Percentiles rank a stretch among this genome's conserved stretches.
Evolutionary conservation across 441 rosid genomes (phyloP).

Genomic region (Brassica balearica): DNA sequence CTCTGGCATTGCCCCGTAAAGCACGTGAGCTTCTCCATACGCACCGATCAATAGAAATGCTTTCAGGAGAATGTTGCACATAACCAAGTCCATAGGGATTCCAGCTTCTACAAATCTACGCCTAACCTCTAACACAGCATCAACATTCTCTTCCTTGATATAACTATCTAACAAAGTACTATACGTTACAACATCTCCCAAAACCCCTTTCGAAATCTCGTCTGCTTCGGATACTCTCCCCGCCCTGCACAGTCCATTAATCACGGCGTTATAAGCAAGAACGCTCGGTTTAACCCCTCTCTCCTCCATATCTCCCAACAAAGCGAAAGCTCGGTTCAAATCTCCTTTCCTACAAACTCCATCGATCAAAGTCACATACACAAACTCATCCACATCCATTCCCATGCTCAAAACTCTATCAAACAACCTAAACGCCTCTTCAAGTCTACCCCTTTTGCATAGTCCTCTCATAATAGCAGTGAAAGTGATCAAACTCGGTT

Average conservation of each 20-base stretch:
- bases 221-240: conserved; percentile 75
- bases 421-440: conserved; percentile 63
- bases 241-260: conserved; percentile 71
- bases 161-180: conserved; percentile 74
- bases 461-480: conserved; percentile 65
- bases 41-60: conserved; percentile 77
- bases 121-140: conserved; percentile 61
- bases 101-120: conserved; percentile 59
- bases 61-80: conserved; percentile 75
- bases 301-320: conserved; percentile 77
- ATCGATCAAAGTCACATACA: conserved; percentile 74
- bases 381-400: conserved; percentile 61
- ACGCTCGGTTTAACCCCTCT: conserved; percentile 65
- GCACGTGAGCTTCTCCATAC: conserved; percentile 66
- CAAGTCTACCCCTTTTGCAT: conserved; percentile 64
- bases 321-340: conserved; percentile 53
- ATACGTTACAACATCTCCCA: conserved; percentile 64
- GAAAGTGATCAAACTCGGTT: conserved; percentile 65
- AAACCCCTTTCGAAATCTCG: conserved; percentile 62
- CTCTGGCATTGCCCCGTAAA: conserved; percentile 65
- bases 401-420: conserved; percentile 58
- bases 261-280: conserved; percentile 64
- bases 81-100: conserved; percentile 62
- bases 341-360: conserved; percentile 67
- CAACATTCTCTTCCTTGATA: conserved; percentile 56